phyloP scores from a whole-genome alignment of 495 filamentous ascomycete genomes.

The Aspergillus panamensis region DNA sequence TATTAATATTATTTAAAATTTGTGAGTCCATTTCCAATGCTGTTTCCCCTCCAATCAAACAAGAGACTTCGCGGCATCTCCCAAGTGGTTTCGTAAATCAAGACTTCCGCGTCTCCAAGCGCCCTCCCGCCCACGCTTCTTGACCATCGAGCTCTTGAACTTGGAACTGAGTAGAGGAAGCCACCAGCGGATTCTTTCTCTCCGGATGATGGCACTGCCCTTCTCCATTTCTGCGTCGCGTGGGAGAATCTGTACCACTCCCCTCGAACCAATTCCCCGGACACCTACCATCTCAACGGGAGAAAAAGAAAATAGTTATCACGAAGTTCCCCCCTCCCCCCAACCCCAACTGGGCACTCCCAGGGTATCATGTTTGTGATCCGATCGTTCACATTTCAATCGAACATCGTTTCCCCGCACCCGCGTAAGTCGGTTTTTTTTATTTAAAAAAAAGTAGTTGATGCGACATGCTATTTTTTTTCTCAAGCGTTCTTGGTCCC shows the following conservation, averaged over 20 bases:
- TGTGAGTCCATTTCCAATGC: no score
- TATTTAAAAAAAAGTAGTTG: no score
- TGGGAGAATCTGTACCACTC: neutral
- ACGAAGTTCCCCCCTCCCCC: no score
- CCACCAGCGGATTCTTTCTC: no score
- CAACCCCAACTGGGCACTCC: neutral
- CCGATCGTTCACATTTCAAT: neutral
- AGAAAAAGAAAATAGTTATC: neutral
- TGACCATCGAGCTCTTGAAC: no score
- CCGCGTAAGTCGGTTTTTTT: neutral
- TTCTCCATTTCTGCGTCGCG: neutral
- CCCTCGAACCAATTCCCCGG: neutral
- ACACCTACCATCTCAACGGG: neutral
- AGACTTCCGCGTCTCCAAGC: no score
- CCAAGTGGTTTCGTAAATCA: no score
- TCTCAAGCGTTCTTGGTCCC: conserved; percentile 72
- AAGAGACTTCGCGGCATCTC: no score
- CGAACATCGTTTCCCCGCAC: neutral
- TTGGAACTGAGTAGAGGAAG: no score
- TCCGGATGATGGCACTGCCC: neutral
- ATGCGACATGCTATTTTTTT: neutral
- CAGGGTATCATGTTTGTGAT: neutral
- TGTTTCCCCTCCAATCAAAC: no score
- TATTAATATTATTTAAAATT: no score
- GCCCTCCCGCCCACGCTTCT: no score